phyloP scores from a whole-genome alignment of 129 eudicot genomes.

The Dittrichia graveolens region DNA sequence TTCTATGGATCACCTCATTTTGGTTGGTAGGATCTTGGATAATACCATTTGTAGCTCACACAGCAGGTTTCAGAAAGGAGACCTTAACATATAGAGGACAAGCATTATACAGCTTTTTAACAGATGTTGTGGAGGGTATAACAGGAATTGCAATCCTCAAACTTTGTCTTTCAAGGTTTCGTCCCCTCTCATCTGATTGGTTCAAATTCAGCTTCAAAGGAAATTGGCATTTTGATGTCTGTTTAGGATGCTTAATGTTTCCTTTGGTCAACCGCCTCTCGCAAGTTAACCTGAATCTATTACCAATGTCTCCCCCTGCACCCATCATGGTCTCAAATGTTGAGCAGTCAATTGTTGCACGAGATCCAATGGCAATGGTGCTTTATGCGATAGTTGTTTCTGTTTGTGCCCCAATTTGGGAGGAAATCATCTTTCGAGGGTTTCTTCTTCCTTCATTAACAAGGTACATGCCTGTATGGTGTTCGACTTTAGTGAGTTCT shows the following conservation, averaged over 20 bases:
- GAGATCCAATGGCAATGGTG: slow-evolving; percentile 72
- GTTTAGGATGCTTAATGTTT: slow-evolving; percentile 67
- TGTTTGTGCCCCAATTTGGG: slow-evolving; percentile 77
- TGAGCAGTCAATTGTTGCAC: slow-evolving; percentile 67
- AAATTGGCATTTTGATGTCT: slow-evolving; percentile 61
- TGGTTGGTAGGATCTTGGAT: slow-evolving; percentile 78
- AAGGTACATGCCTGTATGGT: slow-evolving; percentile 75
- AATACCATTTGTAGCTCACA: slow-evolving; percentile 69
- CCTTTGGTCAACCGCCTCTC: slow-evolving; percentile 72
- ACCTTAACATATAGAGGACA: slow-evolving; percentile 66
- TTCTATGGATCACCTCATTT: slow-evolving; percentile 67
- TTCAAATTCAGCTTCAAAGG: slow-evolving; percentile 53
- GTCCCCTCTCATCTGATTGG: slow-evolving; percentile 67
- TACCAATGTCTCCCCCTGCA: slow-evolving; percentile 59
- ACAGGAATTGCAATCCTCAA: slow-evolving; percentile 67
- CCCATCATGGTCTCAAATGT: slow-evolving; percentile 68
- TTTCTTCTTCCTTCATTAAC: slow-evolving; percentile 80
- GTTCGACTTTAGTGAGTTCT: slow-evolving; percentile 64
- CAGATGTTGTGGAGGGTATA: slow-evolving; percentile 63
- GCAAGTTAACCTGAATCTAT: slow-evolving; percentile 58
- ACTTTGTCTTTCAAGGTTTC: slow-evolving; percentile 54
- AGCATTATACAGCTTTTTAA: slow-evolving; percentile 68
- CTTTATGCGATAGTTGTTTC: slow-evolving; percentile 62
- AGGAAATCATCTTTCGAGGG: slow-evolving; percentile 75
- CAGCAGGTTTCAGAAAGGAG: slow-evolving; percentile 70